Percentiles rank a stretch among this genome's conserved stretches.
Conservation (phyloP, 2,329 filamentous ascomycete genomes). For the Cladosporium sp. region DNA sequence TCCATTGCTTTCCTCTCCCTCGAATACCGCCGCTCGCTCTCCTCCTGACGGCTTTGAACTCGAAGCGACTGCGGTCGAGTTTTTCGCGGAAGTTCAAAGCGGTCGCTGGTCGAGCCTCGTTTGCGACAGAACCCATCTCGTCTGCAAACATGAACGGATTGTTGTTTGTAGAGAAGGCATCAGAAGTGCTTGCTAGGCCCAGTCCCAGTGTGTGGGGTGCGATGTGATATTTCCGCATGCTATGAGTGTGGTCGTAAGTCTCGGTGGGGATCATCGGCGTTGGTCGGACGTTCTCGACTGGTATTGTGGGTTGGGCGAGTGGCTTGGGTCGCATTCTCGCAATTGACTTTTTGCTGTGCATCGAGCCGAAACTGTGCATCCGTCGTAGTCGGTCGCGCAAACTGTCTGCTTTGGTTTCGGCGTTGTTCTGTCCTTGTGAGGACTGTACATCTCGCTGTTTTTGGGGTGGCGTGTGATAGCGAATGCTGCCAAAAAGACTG, state of each 20-base stretch:
- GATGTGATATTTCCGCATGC: conserved; percentile 22
- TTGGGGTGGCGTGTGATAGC: conserved; percentile 31
- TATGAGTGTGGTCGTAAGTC: neutral
- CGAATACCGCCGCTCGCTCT: conserved; percentile 34
- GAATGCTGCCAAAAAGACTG: conserved; percentile 27
- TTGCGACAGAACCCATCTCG: neutral
- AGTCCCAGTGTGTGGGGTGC: conserved; percentile 32
- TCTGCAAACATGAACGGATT: neutral
- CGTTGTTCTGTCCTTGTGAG: conserved; percentile 20
- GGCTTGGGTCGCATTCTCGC: conserved; percentile 12
- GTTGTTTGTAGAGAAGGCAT: neutral
- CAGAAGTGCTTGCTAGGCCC: conserved; percentile 27
- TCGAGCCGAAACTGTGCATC: conserved; percentile 35
- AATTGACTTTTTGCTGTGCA: conserved; percentile 28
- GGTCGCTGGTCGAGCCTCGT: conserved; percentile 23
- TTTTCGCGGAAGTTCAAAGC: conserved; percentile 33
- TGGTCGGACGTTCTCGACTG: conserved; percentile 2
- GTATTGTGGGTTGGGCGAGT: neutral
- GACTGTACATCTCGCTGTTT: neutral
- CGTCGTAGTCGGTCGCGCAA: conserved; percentile 30
- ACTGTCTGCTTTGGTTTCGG: conserved; percentile 20
- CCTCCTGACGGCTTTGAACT: conserved; percentile 37
- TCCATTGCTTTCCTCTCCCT: conserved; percentile 23
- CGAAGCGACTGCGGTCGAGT: conserved; percentile 38
- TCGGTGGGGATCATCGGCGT: neutral